phyloP scores from a whole-genome alignment of 139 green algal genomes.

The Penium margaritaceum region DNA sequence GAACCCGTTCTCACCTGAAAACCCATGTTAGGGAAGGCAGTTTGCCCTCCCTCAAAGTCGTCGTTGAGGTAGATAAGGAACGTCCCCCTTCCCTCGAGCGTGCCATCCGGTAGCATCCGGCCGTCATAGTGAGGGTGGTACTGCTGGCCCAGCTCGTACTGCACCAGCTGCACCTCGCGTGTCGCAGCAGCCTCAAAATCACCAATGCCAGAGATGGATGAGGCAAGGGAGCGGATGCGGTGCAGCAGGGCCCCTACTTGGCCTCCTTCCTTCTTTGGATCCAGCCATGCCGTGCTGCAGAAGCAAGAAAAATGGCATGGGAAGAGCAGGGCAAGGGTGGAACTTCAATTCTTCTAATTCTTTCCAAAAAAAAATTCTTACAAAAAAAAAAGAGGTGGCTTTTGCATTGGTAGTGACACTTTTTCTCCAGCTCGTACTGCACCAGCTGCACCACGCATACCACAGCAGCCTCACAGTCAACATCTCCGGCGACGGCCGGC shows the following conservation, averaged over 20 bases:
- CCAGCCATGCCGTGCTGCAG: slow-evolving; percentile 20
- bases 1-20: no score
- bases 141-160: slow-evolving; percentile 2
- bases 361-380: no score
- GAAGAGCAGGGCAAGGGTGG: not conserved
- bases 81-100: slow-evolving; percentile 6
- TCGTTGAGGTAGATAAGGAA: slow-evolving; percentile 27
- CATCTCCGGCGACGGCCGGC: no score
- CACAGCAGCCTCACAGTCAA: no score
- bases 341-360: no score
- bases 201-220: slow-evolving; percentile 1
- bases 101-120: slow-evolving; percentile 7
- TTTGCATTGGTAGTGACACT: not conserved
- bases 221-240: not conserved
- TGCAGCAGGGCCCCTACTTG: not conserved
- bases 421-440: no score
- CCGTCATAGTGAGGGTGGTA: slow-evolving; percentile 14
- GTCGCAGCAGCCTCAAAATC: slow-evolving; percentile 13
- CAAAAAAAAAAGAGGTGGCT: not conserved
- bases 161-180: slow-evolving; percentile 14
- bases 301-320: not conserved
- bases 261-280: not conserved
- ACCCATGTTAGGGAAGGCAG: slow-evolving; percentile 8
- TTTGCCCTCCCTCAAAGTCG: slow-evolving; percentile 13
- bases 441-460: no score